A percentile compares a stretch with the other conserved stretches of the same genome.
These are phyloP conservation scores for Lachnellula hyalina DNA, from an alignment of 2,329 filamentous ascomycete species.

Conservation along the genomic window DNA sequence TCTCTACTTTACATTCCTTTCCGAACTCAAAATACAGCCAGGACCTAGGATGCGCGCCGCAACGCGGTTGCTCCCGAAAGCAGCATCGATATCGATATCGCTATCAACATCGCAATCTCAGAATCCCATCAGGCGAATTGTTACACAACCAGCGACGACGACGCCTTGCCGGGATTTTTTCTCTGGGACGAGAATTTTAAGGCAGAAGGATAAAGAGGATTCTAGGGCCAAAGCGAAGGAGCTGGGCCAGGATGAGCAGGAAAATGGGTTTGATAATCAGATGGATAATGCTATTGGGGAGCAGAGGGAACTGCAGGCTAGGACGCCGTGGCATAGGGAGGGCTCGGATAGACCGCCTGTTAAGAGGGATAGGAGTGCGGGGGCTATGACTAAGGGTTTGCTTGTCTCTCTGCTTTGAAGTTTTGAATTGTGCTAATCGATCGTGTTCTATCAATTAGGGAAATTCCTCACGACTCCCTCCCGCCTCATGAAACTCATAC, in stretches of 20 bases:
- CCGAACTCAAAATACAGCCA: not conserved
- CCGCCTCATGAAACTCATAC: conserved; percentile 71
- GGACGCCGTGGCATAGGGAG: conserved; percentile 62
- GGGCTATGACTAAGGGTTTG: conserved; percentile 61
- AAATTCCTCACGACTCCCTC: conserved; percentile 78
- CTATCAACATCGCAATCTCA: conserved; percentile 4
- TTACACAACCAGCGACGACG: not conserved
- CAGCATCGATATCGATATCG: not conserved
- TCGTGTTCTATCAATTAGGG: conserved; percentile 38
- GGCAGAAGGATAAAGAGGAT: conserved; percentile 1
- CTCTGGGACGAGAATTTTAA: not conserved
- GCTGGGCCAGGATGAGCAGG: conserved; percentile 28
- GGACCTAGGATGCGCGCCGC: not conserved
- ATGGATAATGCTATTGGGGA: conserved; percentile 33
- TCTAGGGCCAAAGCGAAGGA: conserved; percentile 14
- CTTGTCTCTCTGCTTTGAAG: conserved; percentile 21
- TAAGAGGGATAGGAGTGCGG: conserved; percentile 37
- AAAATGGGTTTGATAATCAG: conserved; percentile 33
- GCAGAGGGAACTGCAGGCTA: conserved; percentile 50
- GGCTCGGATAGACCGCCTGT: conserved; percentile 54
- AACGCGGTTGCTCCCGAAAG: not conserved
- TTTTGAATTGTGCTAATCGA: not conserved
- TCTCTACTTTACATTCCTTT: no score
- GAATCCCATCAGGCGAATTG: not conserved
- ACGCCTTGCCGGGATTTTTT: not conserved